Evolutionary conservation across 1,139 yeast genomes (phyloP).

Genomic region (Wickerhamiella pararugosa): DNA sequence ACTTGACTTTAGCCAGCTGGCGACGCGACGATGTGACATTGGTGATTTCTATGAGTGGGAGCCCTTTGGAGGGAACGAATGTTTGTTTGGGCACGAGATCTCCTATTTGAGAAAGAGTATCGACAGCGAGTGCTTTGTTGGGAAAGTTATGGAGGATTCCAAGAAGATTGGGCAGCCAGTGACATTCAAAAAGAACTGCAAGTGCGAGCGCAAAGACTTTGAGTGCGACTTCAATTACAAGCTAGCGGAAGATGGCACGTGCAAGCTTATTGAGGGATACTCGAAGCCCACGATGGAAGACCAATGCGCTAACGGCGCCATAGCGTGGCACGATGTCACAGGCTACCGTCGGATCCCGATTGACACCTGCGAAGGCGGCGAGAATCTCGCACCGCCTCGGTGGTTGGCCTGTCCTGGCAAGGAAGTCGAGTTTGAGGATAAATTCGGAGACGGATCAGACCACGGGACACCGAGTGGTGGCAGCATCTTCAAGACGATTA

Average conservation of each 20-base stretch:
- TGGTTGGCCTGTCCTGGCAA: constrained; percentile 71
- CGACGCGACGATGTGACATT: constrained; percentile 32
- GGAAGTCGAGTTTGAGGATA: constrained; percentile 43
- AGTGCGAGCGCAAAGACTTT: constrained; percentile 75
- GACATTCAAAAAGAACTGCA: constrained; percentile 48
- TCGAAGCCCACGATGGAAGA: constrained; percentile 50
- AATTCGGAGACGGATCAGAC: constrained; percentile 29
- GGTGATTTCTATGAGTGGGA: constrained; percentile 79
- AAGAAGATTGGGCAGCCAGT: constrained; percentile 54
- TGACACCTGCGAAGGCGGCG: constrained; percentile 64
- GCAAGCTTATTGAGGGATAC: constrained; percentile 63
- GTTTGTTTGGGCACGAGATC: constrained; percentile 84
- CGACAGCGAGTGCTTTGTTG: constrained; percentile 65
- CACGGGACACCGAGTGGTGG: neutral
- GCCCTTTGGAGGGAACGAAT: constrained; percentile 47
- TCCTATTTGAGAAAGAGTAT: constrained; percentile 57
- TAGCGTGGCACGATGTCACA: constrained; percentile 65
- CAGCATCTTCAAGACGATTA: neutral
- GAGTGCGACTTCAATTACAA: constrained; percentile 87
- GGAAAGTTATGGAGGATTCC: constrained; percentile 27
- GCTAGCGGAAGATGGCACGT: constrained; percentile 64
- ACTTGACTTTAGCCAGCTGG: constrained; percentile 40
- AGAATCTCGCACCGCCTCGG: constrained; percentile 46
- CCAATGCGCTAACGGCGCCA: constrained; percentile 41
- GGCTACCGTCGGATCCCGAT: constrained; percentile 66